Evolutionary conservation across 768 basidiomycete genomes (phyloP).

Genomic region (Grammothele lineata): DNA sequence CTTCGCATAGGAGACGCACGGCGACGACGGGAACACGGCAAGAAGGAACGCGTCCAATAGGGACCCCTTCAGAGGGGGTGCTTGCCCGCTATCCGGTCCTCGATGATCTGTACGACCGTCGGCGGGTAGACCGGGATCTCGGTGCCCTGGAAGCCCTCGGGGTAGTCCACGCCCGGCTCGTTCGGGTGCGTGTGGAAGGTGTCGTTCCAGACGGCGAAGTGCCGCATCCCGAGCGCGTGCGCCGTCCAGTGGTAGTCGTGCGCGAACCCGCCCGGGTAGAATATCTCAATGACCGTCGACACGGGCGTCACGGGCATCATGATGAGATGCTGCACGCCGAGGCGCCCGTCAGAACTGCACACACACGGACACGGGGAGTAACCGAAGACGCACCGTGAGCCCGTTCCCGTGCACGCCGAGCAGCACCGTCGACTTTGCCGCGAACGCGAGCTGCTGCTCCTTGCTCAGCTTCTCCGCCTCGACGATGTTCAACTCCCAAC

Average conservation of each 20-base stretch:
- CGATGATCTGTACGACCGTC: constrained; percentile 62
- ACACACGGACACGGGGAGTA: not conserved
- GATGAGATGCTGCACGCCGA: constrained; percentile 49
- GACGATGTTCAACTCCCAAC: constrained; percentile 60
- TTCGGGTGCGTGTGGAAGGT: constrained; percentile 46
- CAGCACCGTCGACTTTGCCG: constrained; percentile 68
- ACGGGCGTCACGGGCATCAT: constrained; percentile 74
- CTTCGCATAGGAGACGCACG: too few species aligned
- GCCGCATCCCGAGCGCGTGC: constrained; percentile 63
- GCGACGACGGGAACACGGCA: too few species aligned
- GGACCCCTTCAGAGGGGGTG: constrained; percentile 20
- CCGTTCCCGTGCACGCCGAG: constrained; percentile 80
- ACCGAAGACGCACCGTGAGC: constrained; percentile 40
- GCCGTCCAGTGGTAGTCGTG: constrained; percentile 87
- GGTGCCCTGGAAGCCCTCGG: constrained; percentile 81
- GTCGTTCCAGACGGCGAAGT: constrained; percentile 82
- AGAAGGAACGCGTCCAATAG: too few species aligned
- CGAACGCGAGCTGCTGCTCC: constrained; percentile 69
- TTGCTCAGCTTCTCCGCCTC: constrained; percentile 63
- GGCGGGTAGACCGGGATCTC: constrained; percentile 71
- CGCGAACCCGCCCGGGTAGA: constrained; percentile 76
- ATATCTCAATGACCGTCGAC: constrained; percentile 84
- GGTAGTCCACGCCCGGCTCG: constrained; percentile 51
- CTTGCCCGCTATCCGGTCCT: constrained; percentile 51
- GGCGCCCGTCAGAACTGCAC: not conserved